Conservation (phyloP, 345 rosid species). For the Litchi chinensis region DNA sequence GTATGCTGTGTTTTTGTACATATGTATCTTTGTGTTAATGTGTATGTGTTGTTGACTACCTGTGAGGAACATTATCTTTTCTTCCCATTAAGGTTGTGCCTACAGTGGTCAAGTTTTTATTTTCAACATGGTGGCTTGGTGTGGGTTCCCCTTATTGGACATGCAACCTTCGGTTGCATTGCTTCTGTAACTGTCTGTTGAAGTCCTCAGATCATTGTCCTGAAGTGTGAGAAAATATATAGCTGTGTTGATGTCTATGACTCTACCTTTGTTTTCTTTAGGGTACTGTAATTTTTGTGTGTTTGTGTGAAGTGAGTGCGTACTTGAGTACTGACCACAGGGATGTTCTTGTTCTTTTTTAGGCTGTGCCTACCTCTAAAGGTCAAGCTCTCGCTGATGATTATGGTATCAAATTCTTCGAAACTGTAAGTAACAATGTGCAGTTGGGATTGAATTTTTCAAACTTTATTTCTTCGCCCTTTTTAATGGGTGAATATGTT, state of each 20-base stretch:
- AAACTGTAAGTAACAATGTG: conserved; percentile 56
- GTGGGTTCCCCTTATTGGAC: background rate
- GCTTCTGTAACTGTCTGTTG: background rate
- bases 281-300: background rate
- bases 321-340: conserved; percentile 1
- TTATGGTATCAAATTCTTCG: conserved; percentile 78
- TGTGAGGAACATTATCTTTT: background rate
- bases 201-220: background rate
- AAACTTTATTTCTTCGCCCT: background rate
- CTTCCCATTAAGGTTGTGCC: conserved; percentile 51
- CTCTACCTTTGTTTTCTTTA: background rate
- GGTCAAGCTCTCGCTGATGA: conserved; percentile 89
- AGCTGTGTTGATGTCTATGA: background rate
- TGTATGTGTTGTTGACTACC: background rate
- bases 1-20: background rate
- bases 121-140: conserved; percentile 4
- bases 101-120: conserved; percentile 52
- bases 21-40: background rate
- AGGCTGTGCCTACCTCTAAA: conserved; percentile 83
- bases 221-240: conserved; percentile 10
- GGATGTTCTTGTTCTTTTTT: conserved; percentile 12
- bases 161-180: conserved; percentile 3
- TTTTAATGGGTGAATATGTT: background rate
- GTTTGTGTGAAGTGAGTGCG: background rate
- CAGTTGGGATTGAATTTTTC: background rate